Evolutionary conservation across 2,329 filamentous ascomycete genomes (phyloP), one percentile per base, ranked within the genome.

Genomic region (Calycina herbarum): DNA sequence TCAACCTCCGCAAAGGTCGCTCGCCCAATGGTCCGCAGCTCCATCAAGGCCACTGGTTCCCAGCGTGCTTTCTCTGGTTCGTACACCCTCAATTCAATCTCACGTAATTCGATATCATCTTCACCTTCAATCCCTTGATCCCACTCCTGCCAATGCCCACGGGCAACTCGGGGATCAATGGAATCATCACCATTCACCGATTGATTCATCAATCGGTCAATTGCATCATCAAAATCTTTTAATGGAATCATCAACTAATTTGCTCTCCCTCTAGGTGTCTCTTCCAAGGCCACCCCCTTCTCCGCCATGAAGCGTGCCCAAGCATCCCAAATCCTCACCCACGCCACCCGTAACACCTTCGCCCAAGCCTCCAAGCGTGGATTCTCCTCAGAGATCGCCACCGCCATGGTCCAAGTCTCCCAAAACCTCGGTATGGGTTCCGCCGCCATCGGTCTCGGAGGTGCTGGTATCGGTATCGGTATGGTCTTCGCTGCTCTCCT

Each of bases 381-480:
- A 80, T 94, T 93, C 89, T 92, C 89, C 78, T 93, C 91, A 78
- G 91, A 94, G 88, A 91, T 94, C 82, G 90, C 91, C 83, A 86
- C 90, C 81, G 91, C 91, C 82, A 89, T 94, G 85, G 91, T 94
- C 80, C 90, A 93, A 86, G 90, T 92, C 83, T 93, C 91, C 82
- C 91, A 93, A 88, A 93, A 93, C 89, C 81, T 93, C 78, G 91
- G 91, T 87, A 93, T 93, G 90, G 91, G 91, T 82, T 85, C 89
- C 76, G 92, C 92, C 78, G 92, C 92, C 85, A 93, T 96, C 79
- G 92, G 92, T 90, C 90, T 96, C 78, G 92, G 90, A 79, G 90
- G 90, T 90, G 90, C 91, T 79, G 91, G 92, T 93, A 92, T 95
- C 82, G 92, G 92, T 92, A 96, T 95, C 83, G 92, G 92, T 86